Conservation (phyloP, 192 early-diverging fungal genomes). For the Cladochytrium replicatum region DNA sequence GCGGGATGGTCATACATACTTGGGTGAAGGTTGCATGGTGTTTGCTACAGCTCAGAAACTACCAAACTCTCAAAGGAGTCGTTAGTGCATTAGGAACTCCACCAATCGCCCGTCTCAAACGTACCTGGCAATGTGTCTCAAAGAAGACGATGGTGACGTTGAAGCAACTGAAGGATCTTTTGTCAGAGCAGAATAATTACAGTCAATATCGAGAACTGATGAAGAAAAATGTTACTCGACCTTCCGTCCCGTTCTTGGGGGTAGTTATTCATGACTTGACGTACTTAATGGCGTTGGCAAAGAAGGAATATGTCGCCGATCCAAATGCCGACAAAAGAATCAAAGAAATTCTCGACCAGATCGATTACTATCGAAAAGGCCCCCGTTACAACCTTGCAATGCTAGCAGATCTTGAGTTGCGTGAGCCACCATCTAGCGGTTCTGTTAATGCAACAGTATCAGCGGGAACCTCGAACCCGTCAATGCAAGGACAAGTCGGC, state of each 20-base stretch:
- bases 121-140: slow-evolving; percentile 63
- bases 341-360: slow-evolving; percentile 45
- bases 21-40: slow-evolving; percentile 63
- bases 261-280: slow-evolving; percentile 70
- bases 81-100: slow-evolving; percentile 57
- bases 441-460: no score
- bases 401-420: slow-evolving; percentile 24
- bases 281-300: slow-evolving; percentile 55
- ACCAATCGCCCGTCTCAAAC: slow-evolving; percentile 56
- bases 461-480: no score
- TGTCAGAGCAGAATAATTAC: slow-evolving; percentile 65
- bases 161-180: slow-evolving; percentile 38
- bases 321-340: slow-evolving; percentile 16
- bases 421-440: no score
- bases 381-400: slow-evolving; percentile 51
- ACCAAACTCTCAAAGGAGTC: slow-evolving; percentile 63
- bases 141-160: slow-evolving; percentile 49
- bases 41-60: slow-evolving; percentile 49
- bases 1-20: slow-evolving; percentile 50
- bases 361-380: slow-evolving; percentile 42
- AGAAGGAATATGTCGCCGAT: slow-evolving; percentile 46
- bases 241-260: slow-evolving; percentile 64
- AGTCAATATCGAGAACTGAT: slow-evolving; percentile 51
- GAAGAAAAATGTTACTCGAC: slow-evolving; percentile 29
- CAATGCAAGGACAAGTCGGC: no score